These are phyloP conservation scores for Vaccinium corymbosum DNA, from an alignment of 148 eudicot species.

Conservation along the genomic window DNA sequence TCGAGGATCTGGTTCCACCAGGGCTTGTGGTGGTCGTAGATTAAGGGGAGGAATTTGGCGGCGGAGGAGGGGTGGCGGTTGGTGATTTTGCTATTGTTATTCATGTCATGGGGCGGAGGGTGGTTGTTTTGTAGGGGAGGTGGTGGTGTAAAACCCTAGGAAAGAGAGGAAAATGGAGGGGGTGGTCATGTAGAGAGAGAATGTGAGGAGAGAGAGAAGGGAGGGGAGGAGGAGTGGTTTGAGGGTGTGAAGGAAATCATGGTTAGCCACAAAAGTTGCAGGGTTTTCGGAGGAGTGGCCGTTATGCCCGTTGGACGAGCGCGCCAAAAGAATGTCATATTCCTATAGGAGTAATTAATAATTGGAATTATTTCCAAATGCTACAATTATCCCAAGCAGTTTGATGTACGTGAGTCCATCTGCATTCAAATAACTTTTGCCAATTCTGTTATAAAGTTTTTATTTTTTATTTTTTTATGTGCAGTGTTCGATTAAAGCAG, in stretches of 20 bases:
- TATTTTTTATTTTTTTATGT: too few relatives aligned
- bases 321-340: neutral
- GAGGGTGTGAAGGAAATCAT: neutral
- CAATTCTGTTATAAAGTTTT: too few relatives aligned
- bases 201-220: neutral
- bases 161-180: neutral
- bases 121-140: neutral
- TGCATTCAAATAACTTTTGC: too few relatives aligned
- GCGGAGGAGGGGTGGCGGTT: slow-evolving; percentile 25
- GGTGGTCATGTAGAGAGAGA: neutral
- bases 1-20: slow-evolving; percentile 61
- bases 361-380: too few relatives aligned
- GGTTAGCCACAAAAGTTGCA: slow-evolving; percentile 12
- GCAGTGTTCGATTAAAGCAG: too few relatives aligned
- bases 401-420: too few relatives aligned
- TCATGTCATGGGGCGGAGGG: neutral
- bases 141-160: neutral
- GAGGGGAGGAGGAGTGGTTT: too few relatives aligned
- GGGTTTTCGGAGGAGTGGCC: neutral
- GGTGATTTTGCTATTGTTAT: neutral
- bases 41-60: slow-evolving; percentile 26
- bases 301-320: slow-evolving; percentile 13
- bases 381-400: too few relatives aligned
- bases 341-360: too few relatives aligned
- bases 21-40: slow-evolving; percentile 32